Evolutionary conservation across 441 rosid species (phyloP), one percentile per base, ranked within the genome.

Genomic region (Gossypium gossypioides): DNA sequence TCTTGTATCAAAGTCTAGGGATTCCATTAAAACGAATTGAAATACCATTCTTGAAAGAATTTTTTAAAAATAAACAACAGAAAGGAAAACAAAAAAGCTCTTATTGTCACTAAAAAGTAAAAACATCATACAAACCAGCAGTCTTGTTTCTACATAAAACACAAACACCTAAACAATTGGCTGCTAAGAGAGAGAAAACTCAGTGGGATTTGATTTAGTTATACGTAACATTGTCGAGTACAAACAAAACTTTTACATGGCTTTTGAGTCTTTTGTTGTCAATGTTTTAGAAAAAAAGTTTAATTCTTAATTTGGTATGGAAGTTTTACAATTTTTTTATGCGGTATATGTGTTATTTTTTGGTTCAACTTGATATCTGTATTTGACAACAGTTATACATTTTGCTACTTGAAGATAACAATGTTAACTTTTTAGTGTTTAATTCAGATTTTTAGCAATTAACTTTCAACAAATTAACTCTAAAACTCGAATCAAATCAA

Each of bases 21-120:
- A 84, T 83, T 85, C 93, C 96, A 89, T 90, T 84, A 77, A 65
- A 58, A 59, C 48, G n/a, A 74, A 56, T 55, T 27, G 40, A 72
- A 9, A 16, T 15, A 6, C 55, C 37, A 71, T 62, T 57, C 12
- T 5, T 71, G 24, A 12, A 34, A 29, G 44, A 40, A 40, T 40
- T 40, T 40, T 40, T 8, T 8, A 1, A 40, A 8, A 40, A 40
- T 40, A 40, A 8, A 40, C 44, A 15, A 12, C 18, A 44, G 12
- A 42, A 69, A 42, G n/a, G 27, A 40, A 63, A 61, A 61, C 6
- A 2, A 3, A 18, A 37, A 32, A 2, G 1, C 19, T 65, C 34
- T 12, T n/a, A 13, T 24, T 62, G 32, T 42, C 56, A 22, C 66
- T 18, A 25, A 44, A 67, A 48, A 22, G 58, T 13, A 25, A 44